These are phyloP conservation scores for Pleurotus giganteus DNA, from an alignment of 768 basidiomycete genomes.

Conservation along the genomic window DNA sequence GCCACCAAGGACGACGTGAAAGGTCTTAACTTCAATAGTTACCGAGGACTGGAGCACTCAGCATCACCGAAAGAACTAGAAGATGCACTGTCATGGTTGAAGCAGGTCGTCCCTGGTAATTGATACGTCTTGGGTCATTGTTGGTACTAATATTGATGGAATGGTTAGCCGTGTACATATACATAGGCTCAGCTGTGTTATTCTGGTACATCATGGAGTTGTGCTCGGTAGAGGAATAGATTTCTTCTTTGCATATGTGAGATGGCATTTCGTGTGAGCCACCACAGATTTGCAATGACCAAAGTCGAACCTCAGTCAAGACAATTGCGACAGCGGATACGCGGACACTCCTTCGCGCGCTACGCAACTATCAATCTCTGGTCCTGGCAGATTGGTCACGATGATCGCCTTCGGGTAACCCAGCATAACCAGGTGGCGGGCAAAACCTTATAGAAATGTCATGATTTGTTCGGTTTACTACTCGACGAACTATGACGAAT, in stretches of 20 bases:
- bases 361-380: too few relatives aligned
- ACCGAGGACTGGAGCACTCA: slow-evolving; percentile 13
- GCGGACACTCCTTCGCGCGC: too few relatives aligned
- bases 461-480: not conserved
- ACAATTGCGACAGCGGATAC: too few relatives aligned
- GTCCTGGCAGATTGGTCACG: too few relatives aligned
- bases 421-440: too few relatives aligned
- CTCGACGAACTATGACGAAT: not conserved
- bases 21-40: slow-evolving; percentile 15
- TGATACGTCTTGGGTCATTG: not conserved
- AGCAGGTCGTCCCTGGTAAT: slow-evolving; percentile 15
- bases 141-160: not conserved
- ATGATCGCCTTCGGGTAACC: too few relatives aligned
- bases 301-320: too few relatives aligned
- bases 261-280: too few relatives aligned
- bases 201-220: slow-evolving; percentile 6
- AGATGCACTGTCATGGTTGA: slow-evolving; percentile 17
- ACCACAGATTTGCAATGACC: too few relatives aligned
- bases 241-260: too few relatives aligned
- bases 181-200: not conserved
- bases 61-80: slow-evolving; percentile 15
- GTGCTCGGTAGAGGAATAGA: not conserved
- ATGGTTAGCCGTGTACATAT: slow-evolving; percentile 1
- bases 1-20: slow-evolving; percentile 7
- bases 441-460: too few relatives aligned